phyloP scores from a whole-genome alignment of 129 eudicot genomes.

The Dittrichia graveolens region DNA sequence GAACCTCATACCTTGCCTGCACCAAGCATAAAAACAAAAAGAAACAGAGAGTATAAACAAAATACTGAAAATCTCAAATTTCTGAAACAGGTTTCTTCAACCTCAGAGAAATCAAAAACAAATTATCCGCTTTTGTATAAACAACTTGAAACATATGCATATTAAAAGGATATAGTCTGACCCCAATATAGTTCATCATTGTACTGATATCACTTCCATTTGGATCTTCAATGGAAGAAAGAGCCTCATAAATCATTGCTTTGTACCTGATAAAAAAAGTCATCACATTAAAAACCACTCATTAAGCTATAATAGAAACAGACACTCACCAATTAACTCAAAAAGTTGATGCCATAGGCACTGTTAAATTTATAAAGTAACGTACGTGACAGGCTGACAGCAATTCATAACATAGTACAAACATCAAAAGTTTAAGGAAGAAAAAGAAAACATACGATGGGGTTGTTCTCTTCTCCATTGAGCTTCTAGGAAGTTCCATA shows the following conservation, averaged over 20 bases:
- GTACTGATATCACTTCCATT: conserved; percentile 41
- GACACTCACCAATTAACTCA: not conserved
- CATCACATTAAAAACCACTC: too few species aligned
- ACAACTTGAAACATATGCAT: not conserved
- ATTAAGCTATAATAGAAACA: not conserved
- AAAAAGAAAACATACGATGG: conserved; percentile 25
- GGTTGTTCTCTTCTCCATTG: conserved; percentile 14
- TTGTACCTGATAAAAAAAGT: conserved; percentile 34
- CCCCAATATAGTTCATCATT: conserved; percentile 50
- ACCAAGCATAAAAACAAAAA: conserved; percentile 20
- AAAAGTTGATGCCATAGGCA: conserved; percentile 6
- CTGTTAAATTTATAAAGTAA: not conserved
- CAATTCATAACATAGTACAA: not conserved
- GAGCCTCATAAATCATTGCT: conserved; percentile 47
- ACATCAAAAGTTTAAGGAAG: not conserved
- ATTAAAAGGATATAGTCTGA: conserved; percentile 11
- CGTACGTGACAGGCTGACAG: too few species aligned
- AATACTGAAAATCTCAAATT: not conserved
- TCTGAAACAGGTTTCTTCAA: not conserved
- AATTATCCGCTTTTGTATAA: not conserved
- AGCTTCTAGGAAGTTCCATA: conserved; percentile 1
- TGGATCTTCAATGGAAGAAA: conserved; percentile 38
- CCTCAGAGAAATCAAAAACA: too few species aligned
- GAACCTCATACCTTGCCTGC: conserved; percentile 47
- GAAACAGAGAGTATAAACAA: not conserved